phyloP scores from a whole-genome alignment of 208 protist species.

The Leishmania arabica region DNA sequence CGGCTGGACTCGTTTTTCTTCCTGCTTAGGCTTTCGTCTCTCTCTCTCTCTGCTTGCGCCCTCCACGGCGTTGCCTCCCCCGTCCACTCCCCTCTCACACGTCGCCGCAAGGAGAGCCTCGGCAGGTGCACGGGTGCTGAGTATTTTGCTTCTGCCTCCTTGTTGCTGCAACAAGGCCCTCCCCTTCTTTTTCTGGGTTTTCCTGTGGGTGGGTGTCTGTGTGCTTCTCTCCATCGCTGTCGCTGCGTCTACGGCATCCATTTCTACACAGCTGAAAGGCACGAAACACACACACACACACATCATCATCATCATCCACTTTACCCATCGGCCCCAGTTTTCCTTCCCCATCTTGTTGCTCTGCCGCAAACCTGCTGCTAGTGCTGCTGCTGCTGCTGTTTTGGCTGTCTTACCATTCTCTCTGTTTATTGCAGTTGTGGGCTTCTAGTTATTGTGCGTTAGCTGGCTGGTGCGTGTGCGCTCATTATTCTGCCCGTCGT shows the following conservation, averaged over 20 bases:
- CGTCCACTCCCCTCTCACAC: background rate
- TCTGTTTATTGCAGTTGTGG: constrained; percentile 11
- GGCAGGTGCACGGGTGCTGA: background rate
- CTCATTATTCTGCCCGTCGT: background rate
- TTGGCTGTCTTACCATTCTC: background rate
- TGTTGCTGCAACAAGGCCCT: background rate
- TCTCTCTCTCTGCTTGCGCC: background rate
- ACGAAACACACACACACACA: background rate
- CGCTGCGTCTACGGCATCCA: background rate
- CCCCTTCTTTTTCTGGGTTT: background rate
- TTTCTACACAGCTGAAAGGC: background rate
- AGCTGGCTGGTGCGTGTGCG: background rate
- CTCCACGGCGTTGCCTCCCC: background rate
- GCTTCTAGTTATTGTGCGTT: background rate
- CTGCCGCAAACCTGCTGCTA: background rate
- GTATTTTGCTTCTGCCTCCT: background rate
- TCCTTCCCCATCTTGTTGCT: background rate
- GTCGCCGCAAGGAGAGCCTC: background rate
- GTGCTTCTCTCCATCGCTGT: background rate
- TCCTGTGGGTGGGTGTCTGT: background rate
- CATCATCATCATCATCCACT: background rate
- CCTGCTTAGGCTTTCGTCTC: background rate
- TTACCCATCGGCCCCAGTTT: too few relatives aligned
- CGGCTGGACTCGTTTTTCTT: background rate
- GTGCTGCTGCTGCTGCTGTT: constrained; percentile 2